phyloP scores from a whole-genome alignment of 2,329 filamentous ascomycete genomes.

The Bimuria novae-zelandiae region DNA sequence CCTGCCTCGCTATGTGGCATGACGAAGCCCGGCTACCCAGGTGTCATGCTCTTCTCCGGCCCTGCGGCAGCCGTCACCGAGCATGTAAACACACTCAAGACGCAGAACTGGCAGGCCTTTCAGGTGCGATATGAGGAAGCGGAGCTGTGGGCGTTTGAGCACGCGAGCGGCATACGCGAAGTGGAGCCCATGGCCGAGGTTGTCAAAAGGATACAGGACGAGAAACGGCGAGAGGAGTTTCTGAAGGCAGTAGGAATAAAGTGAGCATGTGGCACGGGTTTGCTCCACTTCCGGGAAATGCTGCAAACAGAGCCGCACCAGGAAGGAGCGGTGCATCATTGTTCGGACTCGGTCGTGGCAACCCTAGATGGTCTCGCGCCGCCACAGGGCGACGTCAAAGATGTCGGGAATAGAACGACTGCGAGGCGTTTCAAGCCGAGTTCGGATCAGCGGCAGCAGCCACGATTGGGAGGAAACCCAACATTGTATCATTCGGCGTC shows the following conservation, averaged over 20 bases:
- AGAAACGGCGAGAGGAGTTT: constrained; percentile 33
- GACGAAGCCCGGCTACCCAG: constrained; percentile 54
- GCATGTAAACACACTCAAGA: constrained; percentile 50
- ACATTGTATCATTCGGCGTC: neutral
- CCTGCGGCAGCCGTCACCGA: constrained; percentile 43
- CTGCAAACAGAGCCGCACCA: neutral
- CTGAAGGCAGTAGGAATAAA: constrained; percentile 43
- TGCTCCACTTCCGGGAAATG: neutral
- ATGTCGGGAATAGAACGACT: neutral
- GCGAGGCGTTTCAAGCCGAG: constrained; percentile 5
- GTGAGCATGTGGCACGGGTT: constrained; percentile 16
- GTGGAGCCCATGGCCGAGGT: constrained; percentile 53
- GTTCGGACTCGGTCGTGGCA: neutral
- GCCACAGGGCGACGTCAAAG: neutral
- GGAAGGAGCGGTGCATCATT: neutral
- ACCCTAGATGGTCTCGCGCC: neutral
- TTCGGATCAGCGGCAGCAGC: constrained; percentile 5
- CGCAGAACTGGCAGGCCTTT: constrained; percentile 53
- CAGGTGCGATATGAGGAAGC: constrained; percentile 50
- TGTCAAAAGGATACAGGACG: constrained; percentile 38
- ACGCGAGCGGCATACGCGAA: constrained; percentile 48
- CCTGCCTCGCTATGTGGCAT: constrained; percentile 47
- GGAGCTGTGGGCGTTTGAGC: constrained; percentile 46
- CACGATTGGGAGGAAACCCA: neutral
- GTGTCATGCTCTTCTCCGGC: constrained; percentile 51